phyloP scores from a whole-genome alignment of 331 rosid genomes.

The Arachis monticola region DNA sequence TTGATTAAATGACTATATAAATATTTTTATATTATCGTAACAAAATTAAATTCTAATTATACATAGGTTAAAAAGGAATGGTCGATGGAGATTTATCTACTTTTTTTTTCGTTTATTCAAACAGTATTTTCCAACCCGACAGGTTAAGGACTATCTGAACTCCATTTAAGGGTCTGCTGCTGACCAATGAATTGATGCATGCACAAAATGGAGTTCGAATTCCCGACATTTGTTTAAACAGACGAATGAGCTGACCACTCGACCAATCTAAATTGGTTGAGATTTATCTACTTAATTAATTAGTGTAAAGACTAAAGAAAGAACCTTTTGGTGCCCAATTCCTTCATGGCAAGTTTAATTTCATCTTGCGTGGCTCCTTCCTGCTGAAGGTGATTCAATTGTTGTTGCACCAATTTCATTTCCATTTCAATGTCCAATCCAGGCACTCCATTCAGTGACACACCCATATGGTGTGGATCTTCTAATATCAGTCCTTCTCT shows the following conservation, averaged over 20 bases:
- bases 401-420: constrained; percentile 47
- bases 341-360: constrained; percentile 58
- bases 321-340: constrained; percentile 70
- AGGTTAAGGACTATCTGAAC: no score
- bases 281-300: background rate
- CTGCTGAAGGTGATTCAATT: constrained; percentile 47
- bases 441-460: constrained; percentile 58
- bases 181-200: no score
- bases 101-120: no score
- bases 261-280: background rate
- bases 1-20: no score
- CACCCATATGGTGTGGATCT: constrained; percentile 56
- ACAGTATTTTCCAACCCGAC: no score
- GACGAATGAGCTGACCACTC: no score
- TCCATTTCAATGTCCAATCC: constrained; percentile 64
- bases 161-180: no score
- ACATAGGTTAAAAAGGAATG: no score
- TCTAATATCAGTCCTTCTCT: constrained; percentile 67
- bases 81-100: background rate
- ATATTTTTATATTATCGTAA: no score
- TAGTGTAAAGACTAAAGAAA: background rate
- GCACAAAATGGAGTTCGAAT: no score
- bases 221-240: no score
- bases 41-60: no score
- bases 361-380: constrained; percentile 50